A percentile compares a stretch with the other conserved stretches of the same genome.
These are phyloP conservation scores for Alternaria postmessia DNA, from an alignment of 2,329 filamentous ascomycete genomes.

Conservation along the genomic window DNA sequence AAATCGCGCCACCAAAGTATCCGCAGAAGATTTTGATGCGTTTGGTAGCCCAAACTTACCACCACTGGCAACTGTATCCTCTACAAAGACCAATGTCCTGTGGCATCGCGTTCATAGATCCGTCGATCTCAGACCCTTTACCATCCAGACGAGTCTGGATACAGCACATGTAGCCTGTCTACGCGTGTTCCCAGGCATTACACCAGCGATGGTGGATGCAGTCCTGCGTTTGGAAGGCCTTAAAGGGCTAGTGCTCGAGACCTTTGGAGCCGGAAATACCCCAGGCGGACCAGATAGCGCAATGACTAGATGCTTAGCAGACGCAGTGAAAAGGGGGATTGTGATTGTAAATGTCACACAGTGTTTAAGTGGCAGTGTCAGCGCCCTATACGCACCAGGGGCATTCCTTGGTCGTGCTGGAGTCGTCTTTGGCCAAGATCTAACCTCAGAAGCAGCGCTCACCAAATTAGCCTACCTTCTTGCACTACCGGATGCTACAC, in stretches of 20 bases:
- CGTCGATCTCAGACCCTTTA: slow-evolving; percentile 76
- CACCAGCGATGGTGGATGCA: slow-evolving; percentile 89
- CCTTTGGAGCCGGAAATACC: slow-evolving; percentile 91
- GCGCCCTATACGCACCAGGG: slow-evolving; percentile 53
- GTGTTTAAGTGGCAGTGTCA: slow-evolving; percentile 66
- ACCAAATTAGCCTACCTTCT: slow-evolving; percentile 91
- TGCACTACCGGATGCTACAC: slow-evolving; percentile 69
- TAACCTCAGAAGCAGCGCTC: slow-evolving; percentile 89
- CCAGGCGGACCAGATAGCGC: slow-evolving; percentile 82
- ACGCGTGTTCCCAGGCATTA: slow-evolving; percentile 90
- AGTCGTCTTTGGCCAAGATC: slow-evolving; percentile 86
- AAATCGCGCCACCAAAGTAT: slow-evolving; percentile 87
- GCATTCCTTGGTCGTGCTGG: slow-evolving; percentile 80
- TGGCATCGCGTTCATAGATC: slow-evolving; percentile 81
- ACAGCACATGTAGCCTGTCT: slow-evolving; percentile 90
- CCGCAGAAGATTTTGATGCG: slow-evolving; percentile 83
- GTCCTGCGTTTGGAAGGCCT: slow-evolving; percentile 80
- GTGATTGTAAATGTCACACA: slow-evolving; percentile 92
- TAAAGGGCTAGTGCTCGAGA: slow-evolving; percentile 84
- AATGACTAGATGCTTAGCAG: slow-evolving; percentile 78
- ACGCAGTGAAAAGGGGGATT: slow-evolving; percentile 80
- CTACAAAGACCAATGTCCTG: slow-evolving; percentile 79
- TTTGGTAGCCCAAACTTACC: slow-evolving; percentile 89
- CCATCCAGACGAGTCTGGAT: slow-evolving; percentile 76
- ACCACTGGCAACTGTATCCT: slow-evolving; percentile 82